These are phyloP conservation scores for Hericium alpestre DNA, from an alignment of 768 basidiomycete genomes.

Conservation along the genomic window DNA sequence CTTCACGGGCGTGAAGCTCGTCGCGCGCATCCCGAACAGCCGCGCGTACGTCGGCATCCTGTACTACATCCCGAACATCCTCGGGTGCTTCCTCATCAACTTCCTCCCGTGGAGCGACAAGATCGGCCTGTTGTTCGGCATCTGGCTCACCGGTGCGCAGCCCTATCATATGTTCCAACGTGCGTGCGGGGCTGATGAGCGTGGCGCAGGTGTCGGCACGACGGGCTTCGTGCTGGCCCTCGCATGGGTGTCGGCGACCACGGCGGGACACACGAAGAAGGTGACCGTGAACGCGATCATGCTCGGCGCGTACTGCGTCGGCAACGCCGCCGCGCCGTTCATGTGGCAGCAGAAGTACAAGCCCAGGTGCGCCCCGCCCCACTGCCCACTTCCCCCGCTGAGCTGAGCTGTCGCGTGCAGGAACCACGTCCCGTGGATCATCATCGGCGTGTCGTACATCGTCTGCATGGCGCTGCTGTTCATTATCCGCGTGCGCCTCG, in stretches of 20 bases:
- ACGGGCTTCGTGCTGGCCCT: constrained; percentile 53
- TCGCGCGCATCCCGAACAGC: constrained; percentile 43
- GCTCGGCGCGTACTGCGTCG: constrained; percentile 58
- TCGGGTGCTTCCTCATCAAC: constrained; percentile 54
- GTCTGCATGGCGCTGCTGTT: constrained; percentile 39
- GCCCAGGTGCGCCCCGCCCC: constrained; percentile 36
- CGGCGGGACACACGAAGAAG: constrained; percentile 63
- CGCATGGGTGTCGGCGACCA: constrained; percentile 56
- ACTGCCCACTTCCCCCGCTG: neutral
- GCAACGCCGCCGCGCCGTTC: constrained; percentile 62
- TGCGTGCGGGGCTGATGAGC: too few species aligned
- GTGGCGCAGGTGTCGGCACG: constrained; percentile 37
- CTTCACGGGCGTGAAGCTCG: constrained; percentile 50
- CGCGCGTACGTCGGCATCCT: constrained; percentile 53
- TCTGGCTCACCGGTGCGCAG: constrained; percentile 50
- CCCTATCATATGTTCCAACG: too few species aligned
- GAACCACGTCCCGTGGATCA: constrained; percentile 67
- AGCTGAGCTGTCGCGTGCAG: constrained; percentile 13
- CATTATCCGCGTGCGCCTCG: constrained; percentile 41
- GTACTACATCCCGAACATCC: constrained; percentile 55
- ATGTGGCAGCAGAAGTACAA: constrained; percentile 67
- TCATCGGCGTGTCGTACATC: constrained; percentile 58
- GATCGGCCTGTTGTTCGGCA: constrained; percentile 50
- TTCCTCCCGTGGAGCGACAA: constrained; percentile 55
- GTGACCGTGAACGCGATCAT: constrained; percentile 65